Conservation (phyloP, 1,284 basidiomycete genomes). For the Naganishia liquefaciens region DNA sequence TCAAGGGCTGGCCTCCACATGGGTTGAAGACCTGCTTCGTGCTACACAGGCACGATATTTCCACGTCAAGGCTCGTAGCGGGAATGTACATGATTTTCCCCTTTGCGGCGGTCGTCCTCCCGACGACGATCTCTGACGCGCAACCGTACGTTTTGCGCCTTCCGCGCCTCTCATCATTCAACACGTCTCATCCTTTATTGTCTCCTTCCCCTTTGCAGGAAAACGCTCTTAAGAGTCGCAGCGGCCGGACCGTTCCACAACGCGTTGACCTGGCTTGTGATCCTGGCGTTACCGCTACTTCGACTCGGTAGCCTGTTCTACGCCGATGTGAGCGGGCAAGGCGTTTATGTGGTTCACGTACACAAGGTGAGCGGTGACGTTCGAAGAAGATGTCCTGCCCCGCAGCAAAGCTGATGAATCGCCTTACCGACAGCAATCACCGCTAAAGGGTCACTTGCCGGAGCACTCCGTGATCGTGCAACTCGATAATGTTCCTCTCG, state of each 20-base stretch:
- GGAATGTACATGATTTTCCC: slow-evolving; percentile 37
- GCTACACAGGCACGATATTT: slow-evolving; percentile 42
- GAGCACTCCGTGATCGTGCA: slow-evolving; percentile 5
- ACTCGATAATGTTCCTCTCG: slow-evolving; percentile 21
- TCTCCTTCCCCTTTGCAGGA: slow-evolving; percentile 32
- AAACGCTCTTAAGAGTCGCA: slow-evolving; percentile 44
- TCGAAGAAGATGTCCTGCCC: not conserved
- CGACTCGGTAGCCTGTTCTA: slow-evolving; percentile 1
- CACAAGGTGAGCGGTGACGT: not conserved
- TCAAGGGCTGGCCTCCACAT: slow-evolving; percentile 38
- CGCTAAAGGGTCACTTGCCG: slow-evolving; percentile 17
- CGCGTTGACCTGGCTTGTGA: slow-evolving; percentile 38
- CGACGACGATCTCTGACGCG: not conserved
- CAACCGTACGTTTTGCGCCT: not conserved
- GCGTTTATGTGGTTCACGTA: not conserved
- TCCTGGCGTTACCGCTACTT: not conserved
- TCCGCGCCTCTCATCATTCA: not conserved
- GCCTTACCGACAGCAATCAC: slow-evolving; percentile 4
- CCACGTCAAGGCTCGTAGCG: slow-evolving; percentile 37
- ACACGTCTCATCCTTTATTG: not conserved
- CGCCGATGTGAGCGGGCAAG: slow-evolving; percentile 4
- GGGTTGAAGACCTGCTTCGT: slow-evolving; percentile 35
- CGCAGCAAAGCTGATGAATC: not conserved
- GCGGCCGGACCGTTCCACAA: slow-evolving; percentile 50
- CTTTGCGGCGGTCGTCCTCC: slow-evolving; percentile 7